A percentile compares a stretch with the other conserved stretches of the same genome.
phyloP scores from a whole-genome alignment of 31 red algal species.

The Bonnemaisonia californica region DNA sequence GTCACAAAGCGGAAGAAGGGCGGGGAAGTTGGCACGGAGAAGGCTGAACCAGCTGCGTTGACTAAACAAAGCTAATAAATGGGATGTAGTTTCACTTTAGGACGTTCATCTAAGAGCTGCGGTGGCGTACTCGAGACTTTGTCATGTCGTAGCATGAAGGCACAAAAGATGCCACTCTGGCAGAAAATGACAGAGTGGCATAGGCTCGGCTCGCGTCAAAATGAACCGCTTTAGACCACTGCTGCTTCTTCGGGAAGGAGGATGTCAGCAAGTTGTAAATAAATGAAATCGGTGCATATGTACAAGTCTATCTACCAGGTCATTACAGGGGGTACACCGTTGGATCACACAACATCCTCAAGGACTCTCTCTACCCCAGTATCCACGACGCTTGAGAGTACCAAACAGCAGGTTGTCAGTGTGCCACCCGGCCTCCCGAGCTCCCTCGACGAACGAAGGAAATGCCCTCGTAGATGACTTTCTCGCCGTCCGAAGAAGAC shows the following conservation, averaged over 20 bases:
- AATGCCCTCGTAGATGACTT: constrained; percentile 32
- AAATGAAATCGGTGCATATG: background rate
- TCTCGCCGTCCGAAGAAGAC: constrained; percentile 31
- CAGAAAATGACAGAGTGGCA: too few species aligned
- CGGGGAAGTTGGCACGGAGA: background rate
- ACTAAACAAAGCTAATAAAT: too few species aligned
- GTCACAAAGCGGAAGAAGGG: constrained; percentile 30
- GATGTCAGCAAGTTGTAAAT: background rate
- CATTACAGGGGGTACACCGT: too few species aligned
- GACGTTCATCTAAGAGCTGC: too few species aligned
- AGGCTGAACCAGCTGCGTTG: background rate
- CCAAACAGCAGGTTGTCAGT: constrained; percentile 73
- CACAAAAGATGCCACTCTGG: too few species aligned
- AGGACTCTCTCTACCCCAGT: constrained; percentile 43
- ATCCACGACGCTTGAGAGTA: constrained; percentile 61
- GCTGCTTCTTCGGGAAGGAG: too few species aligned
- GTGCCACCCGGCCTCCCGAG: constrained; percentile 53
- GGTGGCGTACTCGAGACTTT: too few species aligned
- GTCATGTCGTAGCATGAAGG: too few species aligned
- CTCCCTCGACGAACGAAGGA: constrained; percentile 28
- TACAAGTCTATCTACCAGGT: background rate
- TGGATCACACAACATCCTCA: too few species aligned
- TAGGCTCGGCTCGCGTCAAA: too few species aligned
- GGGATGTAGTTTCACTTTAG: too few species aligned
- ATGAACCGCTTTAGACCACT: too few species aligned